These are phyloP conservation scores for Pseudonectria foliicola DNA, from an alignment of 2,329 filamentous ascomycete genomes.

Conservation along the genomic window DNA sequence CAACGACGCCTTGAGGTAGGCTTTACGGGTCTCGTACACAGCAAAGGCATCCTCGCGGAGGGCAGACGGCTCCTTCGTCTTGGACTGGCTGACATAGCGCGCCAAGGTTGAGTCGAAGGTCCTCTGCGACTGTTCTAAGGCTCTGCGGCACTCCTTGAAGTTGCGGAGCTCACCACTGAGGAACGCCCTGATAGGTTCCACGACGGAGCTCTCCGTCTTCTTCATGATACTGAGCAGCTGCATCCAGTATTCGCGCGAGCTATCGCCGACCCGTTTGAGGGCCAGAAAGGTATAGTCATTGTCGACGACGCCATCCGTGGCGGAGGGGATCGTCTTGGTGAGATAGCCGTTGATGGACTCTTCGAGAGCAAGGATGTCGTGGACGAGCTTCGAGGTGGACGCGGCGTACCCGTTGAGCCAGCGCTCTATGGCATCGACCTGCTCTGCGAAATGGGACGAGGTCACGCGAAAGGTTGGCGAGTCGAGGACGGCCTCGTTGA, in stretches of 20 bases:
- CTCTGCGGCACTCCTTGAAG: conserved; percentile 77
- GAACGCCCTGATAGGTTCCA: conserved; percentile 77
- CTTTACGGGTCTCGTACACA: conserved; percentile 84
- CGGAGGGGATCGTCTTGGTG: conserved; percentile 64
- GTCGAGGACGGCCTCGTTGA: conserved; percentile 94
- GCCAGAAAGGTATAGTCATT: conserved; percentile 91
- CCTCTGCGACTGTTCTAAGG: conserved; percentile 74
- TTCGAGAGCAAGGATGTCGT: conserved; percentile 67
- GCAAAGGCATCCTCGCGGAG: conserved; percentile 93
- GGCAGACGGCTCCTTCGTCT: conserved; percentile 87
- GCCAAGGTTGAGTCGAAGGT: conserved; percentile 74
- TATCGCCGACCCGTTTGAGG: conserved; percentile 77
- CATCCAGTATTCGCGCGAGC: conserved; percentile 81
- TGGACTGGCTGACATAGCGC: conserved; percentile 77
- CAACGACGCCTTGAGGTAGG: conserved; percentile 85
- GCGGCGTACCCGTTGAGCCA: conserved; percentile 68
- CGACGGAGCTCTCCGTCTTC: conserved; percentile 67
- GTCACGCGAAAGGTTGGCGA: conserved; percentile 92
- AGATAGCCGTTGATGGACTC: conserved; percentile 72
- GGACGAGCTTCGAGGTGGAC: conserved; percentile 47
- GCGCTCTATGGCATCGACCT: conserved; percentile 82
- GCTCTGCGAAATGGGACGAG: conserved; percentile 78
- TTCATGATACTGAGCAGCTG: conserved; percentile 67
- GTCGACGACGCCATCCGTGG: conserved; percentile 81
- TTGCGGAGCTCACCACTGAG: conserved; percentile 69